A percentile compares a stretch with the other conserved stretches of the same genome.
Conservation (phyloP, 768 basidiomycete genomes). For the Chalciporus chontae region DNA sequence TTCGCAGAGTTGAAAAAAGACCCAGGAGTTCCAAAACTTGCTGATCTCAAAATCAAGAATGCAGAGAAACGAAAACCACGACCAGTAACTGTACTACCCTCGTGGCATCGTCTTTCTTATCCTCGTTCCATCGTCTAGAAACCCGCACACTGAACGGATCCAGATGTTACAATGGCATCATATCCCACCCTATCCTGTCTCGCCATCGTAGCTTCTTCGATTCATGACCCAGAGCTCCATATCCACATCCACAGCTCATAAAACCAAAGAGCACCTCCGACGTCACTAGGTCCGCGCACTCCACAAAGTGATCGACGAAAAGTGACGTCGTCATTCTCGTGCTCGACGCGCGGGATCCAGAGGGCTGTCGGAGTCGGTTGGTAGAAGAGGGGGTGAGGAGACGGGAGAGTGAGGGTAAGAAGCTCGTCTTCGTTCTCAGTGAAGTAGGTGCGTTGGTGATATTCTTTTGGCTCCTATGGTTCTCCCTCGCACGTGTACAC, state of each 20-base stretch:
- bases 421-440: constrained; percentile 88
- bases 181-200: constrained; percentile 67
- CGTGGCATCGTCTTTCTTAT: too few relatives aligned
- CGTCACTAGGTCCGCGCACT: constrained; percentile 75
- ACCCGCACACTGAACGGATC: constrained; percentile 37
- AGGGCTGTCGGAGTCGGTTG: constrained; percentile 85
- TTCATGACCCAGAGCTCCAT: constrained; percentile 22
- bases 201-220: constrained; percentile 46
- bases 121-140: constrained; percentile 8
- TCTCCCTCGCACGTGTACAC: too few relatives aligned
- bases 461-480: background rate
- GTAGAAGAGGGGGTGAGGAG: constrained; percentile 93
- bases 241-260: constrained; percentile 25
- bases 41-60: constrained; percentile 62
- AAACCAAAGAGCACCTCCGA: constrained; percentile 67
- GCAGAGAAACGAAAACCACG: constrained; percentile 45
- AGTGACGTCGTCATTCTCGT: constrained; percentile 89
- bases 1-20: constrained; percentile 78
- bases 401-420: constrained; percentile 85
- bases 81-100: constrained; percentile 31
- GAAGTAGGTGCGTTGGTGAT: constrained; percentile 85
- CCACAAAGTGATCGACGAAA: constrained; percentile 90
- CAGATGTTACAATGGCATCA: constrained; percentile 65
- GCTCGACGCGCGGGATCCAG: constrained; percentile 92
- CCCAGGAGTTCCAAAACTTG: constrained; percentile 82